phyloP scores from a whole-genome alignment of 805 yeast genomes.

The Candida argentea region DNA sequence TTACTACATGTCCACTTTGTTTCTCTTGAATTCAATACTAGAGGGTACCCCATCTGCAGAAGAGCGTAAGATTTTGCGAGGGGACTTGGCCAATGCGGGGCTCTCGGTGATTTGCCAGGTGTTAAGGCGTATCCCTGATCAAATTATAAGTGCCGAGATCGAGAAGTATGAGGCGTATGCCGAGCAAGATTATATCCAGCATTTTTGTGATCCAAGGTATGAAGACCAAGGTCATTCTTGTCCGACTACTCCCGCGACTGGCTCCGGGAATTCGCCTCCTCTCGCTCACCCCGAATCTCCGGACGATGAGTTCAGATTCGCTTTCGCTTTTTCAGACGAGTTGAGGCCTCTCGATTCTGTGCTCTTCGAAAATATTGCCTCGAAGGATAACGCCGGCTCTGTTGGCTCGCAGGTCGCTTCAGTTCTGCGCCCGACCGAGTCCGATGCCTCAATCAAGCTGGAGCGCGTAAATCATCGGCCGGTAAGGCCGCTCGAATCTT shows the following conservation, averaged over 20 bases:
- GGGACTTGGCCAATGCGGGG: conserved; percentile 28
- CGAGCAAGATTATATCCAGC: conserved; percentile 27
- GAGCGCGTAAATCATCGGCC: too few relatives aligned
- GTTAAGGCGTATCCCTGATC: conserved; percentile 19
- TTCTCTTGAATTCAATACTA: conserved; percentile 25
- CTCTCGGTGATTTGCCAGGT: conserved; percentile 26
- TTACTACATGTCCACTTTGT: conserved; percentile 26
- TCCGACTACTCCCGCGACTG: conserved; percentile 29
- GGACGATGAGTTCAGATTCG: conserved; percentile 15
- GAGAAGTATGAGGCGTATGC: conserved; percentile 28
- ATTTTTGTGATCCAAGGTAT: conserved; percentile 7
- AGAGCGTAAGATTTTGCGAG: conserved; percentile 19
- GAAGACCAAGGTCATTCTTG: conserved; percentile 4
- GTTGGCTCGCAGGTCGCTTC: conserved; percentile 16
- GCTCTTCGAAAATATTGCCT: conserved; percentile 19
- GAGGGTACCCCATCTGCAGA: conserved; percentile 17
- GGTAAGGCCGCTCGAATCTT: conserved; percentile 23
- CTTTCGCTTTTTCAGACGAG: conserved; percentile 16
- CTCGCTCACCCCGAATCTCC: conserved; percentile 4
- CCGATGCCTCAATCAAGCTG: conserved; percentile 23
- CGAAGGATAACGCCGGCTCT: conserved; percentile 14
- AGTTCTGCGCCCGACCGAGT: too few relatives aligned
- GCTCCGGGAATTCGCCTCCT: conserved; percentile 15
- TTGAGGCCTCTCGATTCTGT: conserved; percentile 21
- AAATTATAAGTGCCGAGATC: conserved; percentile 24